Evolutionary conservation across 2,329 filamentous ascomycete genomes (phyloP), one percentile per base, ranked within the genome.

Genomic region (Claviceps purpurea): DNA sequence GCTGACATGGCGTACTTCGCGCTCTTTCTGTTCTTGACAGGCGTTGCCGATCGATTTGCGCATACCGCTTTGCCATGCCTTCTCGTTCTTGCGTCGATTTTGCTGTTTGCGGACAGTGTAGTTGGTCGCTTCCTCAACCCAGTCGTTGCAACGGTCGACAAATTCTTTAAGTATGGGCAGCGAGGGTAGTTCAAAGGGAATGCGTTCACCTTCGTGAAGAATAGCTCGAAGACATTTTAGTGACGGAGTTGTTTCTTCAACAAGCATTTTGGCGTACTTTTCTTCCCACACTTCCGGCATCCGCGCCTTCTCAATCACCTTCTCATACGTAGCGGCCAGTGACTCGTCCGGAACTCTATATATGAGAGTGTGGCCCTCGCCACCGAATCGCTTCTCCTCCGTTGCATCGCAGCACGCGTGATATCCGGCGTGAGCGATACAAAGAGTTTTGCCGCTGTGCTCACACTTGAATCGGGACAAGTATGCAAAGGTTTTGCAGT

Each of bases 51-150:
- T 80, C 50, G 82, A 84, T 67, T 86, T 91, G 49, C 83, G 76
- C 60, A 79, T 79, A 52, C 82, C 79, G 61, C 81, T 84, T 57
- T 89, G 86, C 81, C 86, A 93, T 45, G 79, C 80, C 64, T 89
- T 93, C 62, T 96, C 91, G 67, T 86, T 95, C 70, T 97, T 97
- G 56, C 91, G 88, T 56, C 93, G 86, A 64, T 94, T 95, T 69
- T 96, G 91, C 71, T 96, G 91, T 72, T 98, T 98, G 60, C 93
- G 87, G 54, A 93, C 90, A 62, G 90, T 95, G 73, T 94, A 98
- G 64, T 87, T 90, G 62, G 88, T 93, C 58, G 93, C 93, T 70
- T 97, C 91, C 62, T 97, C 93, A 56, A 96, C 89, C 87, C 94
- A 96, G 65, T 95, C 89, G 68, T 95, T 94, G 73, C 93, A 97